Conservation (phyloP, 306 rosid genomes). For the Coriaria nepalensis region DNA sequence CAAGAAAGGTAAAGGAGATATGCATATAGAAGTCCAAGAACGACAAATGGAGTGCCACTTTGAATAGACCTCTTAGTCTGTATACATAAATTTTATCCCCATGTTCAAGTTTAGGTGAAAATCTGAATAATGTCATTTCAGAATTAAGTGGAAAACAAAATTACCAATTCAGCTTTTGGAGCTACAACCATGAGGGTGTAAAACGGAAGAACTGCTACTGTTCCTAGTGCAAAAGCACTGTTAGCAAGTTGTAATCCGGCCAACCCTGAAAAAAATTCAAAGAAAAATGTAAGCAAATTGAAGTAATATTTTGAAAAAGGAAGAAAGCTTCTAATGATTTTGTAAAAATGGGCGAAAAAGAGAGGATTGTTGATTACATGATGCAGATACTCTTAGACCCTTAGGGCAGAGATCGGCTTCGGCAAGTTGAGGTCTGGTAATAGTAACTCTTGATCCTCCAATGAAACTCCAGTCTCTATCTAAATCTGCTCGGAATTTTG, state of each 20-base stretch:
- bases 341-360: too few species aligned
- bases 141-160: constrained; percentile 11
- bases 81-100: not conserved
- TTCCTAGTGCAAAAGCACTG: constrained; percentile 66
- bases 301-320: not conserved
- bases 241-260: constrained; percentile 53
- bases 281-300: not conserved
- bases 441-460: constrained; percentile 50
- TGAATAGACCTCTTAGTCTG: constrained; percentile 71
- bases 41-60: constrained; percentile 51
- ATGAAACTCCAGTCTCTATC: constrained; percentile 58
- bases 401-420: constrained; percentile 23
- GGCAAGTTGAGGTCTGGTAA: constrained; percentile 36
- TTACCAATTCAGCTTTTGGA: constrained; percentile 69
- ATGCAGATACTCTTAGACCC: constrained; percentile 35
- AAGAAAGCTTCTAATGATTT: constrained; percentile 1
- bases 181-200: constrained; percentile 90
- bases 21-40: constrained; percentile 75
- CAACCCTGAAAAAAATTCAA: constrained; percentile 38
- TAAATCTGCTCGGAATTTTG: constrained; percentile 15
- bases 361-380: constrained; percentile 33
- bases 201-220: constrained; percentile 85
- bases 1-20: constrained; percentile 79
- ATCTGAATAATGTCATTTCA: not conserved
- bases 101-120: not conserved